Conservation (phyloP, 2,329 filamentous ascomycete species). For the Talaromyces marneffei region DNA sequence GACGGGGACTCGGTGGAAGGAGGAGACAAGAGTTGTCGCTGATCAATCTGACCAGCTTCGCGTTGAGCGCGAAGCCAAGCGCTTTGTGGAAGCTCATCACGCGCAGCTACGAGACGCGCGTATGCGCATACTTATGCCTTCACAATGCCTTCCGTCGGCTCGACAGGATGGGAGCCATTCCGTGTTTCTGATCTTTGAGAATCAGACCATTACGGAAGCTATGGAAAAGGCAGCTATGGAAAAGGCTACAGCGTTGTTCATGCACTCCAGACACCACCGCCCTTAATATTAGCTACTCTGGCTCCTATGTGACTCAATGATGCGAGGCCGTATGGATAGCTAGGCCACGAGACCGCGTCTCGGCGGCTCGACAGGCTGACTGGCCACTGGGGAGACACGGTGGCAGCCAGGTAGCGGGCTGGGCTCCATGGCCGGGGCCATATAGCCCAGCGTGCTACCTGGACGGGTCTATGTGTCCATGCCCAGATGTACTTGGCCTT, state of each 20-base stretch:
- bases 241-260: neutral
- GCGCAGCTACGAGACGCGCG: slow-evolving; percentile 14
- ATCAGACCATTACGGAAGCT: neutral
- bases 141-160: slow-evolving; percentile 18
- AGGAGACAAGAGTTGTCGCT: neutral
- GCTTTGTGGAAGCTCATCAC: slow-evolving; percentile 16
- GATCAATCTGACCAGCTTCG: neutral
- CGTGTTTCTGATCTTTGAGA: slow-evolving; percentile 17
- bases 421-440: slow-evolving; percentile 6
- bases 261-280: neutral
- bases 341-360: neutral
- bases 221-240: neutral
- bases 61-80: slow-evolving; percentile 15
- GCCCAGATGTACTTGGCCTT: neutral
- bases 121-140: slow-evolving; percentile 10
- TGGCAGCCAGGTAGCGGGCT: neutral
- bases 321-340: neutral
- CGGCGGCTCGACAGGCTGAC: neutral
- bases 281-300: too few relatives aligned
- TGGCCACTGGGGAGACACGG: neutral
- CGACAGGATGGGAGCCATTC: slow-evolving; percentile 17
- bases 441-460: neutral
- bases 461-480: neutral
- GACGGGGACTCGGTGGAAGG: neutral
- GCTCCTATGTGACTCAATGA: too few relatives aligned